Conservation (phyloP, 345 rosid species). For the Aquilaria sinensis region DNA sequence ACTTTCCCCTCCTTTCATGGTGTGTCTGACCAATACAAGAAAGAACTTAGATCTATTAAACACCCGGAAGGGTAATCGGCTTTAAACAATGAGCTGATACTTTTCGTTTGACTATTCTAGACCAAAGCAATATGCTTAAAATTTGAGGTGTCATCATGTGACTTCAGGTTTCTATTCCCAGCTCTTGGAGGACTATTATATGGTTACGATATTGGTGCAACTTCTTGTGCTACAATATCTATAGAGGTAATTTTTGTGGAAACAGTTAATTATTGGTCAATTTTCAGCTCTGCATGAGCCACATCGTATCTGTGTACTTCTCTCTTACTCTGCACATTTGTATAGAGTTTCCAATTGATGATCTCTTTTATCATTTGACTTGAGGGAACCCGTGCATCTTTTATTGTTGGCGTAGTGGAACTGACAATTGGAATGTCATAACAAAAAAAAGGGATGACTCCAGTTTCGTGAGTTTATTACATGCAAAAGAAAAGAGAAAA, state of each 20-base stretch:
- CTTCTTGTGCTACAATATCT: constrained; percentile 87
- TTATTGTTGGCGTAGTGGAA: too few species aligned
- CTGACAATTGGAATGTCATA: too few species aligned
- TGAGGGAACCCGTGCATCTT: too few species aligned
- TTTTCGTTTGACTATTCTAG: not conserved
- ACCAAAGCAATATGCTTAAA: not conserved
- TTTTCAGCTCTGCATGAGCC: not conserved
- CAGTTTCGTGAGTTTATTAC: not conserved
- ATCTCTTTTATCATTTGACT: too few species aligned
- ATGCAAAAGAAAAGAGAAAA: not conserved
- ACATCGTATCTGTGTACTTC: not conserved
- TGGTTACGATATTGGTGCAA: constrained; percentile 96
- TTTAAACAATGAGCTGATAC: not conserved
- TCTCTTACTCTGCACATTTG: not conserved
- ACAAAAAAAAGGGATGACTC: too few species aligned
- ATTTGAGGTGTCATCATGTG: constrained; percentile 15
- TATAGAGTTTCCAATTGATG: not conserved
- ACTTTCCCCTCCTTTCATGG: too few species aligned
- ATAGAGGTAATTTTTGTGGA: constrained; percentile 43
- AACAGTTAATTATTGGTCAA: not conserved
- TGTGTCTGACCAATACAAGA: too few species aligned
- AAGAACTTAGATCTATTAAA: too few species aligned
- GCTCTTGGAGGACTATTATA: constrained; percentile 92
- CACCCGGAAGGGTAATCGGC: too few species aligned
- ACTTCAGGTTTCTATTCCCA: constrained; percentile 91